Evolutionary conservation across 371 early-diverging fungal genomes (phyloP), one percentile per base, ranked within the genome.

Genomic region (Mucor indicus): DNA sequence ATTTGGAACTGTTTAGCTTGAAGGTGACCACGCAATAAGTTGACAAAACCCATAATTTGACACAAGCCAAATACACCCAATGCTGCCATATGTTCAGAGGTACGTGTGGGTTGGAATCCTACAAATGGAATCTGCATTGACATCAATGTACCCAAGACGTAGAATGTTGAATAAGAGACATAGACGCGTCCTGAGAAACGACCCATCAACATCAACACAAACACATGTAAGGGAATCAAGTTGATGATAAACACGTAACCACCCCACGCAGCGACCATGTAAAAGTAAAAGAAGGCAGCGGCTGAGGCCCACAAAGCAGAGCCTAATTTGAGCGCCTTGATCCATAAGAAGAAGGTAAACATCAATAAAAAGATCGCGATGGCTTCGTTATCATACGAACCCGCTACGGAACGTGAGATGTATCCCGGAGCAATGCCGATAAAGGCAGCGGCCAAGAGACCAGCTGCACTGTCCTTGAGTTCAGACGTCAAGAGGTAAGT

Each of bases 231-330:
- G n/a, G 98, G 98, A 21, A 99, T 90, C 66, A 99, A 55, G 68
- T 98, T 97, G 70, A 95, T 99, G 55, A 98, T 98, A 60, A 99
- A 99, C 36, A 98, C 96, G 67, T 99, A 99, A 21, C 99, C 99
- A 72, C 99, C 99, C 99, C 99, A 99, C 8, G 99, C 91, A 5
- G 96, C 88, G 2, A 99, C 99, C 99, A 99, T 99, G 79, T 95
- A 98, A 67, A 98, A 99, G 80, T 99, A 99, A 53, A 90, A 93
- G 41, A 95, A 70, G 4, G 96, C 98, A 0, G 97, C 73, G 37
- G 84, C 61, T 42, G 89, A 87, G 22, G 82, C 96, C 62, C 84
- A 95, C 55, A 93, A 69, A 4, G 95, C 90, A 16, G 95, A 94
- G 2, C 93, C 99, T 6, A 85, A 70, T 55, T 95, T 95, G 47